phyloP scores from a whole-genome alignment of 2,329 filamentous ascomycete species.

The Fusarium sp. region DNA sequence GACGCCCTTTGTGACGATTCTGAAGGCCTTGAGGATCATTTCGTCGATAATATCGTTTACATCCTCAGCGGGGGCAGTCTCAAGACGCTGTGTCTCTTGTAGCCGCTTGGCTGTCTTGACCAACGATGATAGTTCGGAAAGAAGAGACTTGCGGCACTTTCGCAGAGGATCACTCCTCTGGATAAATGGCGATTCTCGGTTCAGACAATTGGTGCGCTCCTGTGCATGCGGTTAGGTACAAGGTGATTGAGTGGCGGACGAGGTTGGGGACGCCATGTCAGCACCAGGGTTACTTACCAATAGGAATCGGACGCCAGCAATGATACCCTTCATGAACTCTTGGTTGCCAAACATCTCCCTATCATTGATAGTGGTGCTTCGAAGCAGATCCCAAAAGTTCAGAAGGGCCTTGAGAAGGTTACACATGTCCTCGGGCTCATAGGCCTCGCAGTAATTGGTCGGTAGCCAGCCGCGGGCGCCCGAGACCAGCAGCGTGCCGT shows the following conservation, averaged over 20 bases:
- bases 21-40: conserved; percentile 93
- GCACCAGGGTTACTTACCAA: conserved; percentile 70
- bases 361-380: conserved; percentile 81
- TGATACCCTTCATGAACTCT: conserved; percentile 93
- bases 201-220: conserved; percentile 91
- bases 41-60: conserved; percentile 87
- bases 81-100: conserved; percentile 75
- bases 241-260: neutral
- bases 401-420: conserved; percentile 87
- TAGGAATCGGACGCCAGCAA: conserved; percentile 91
- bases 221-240: conserved; percentile 51
- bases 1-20: conserved; percentile 91
- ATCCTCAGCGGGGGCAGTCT: conserved; percentile 62
- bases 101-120: conserved; percentile 90
- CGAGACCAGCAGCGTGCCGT: conserved; percentile 88
- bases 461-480: conserved; percentile 94
- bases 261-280: neutral
- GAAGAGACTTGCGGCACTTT: conserved; percentile 84
- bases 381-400: conserved; percentile 91
- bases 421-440: conserved; percentile 88
- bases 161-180: conserved; percentile 81
- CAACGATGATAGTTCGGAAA: conserved; percentile 89
- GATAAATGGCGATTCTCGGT: conserved; percentile 81
- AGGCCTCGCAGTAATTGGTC: conserved; percentile 97
- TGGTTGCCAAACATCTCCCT: conserved; percentile 86